These are phyloP conservation scores for Chytridium lagenaria DNA, from an alignment of 371 early-diverging fungal genomes.

Conservation along the genomic window DNA sequence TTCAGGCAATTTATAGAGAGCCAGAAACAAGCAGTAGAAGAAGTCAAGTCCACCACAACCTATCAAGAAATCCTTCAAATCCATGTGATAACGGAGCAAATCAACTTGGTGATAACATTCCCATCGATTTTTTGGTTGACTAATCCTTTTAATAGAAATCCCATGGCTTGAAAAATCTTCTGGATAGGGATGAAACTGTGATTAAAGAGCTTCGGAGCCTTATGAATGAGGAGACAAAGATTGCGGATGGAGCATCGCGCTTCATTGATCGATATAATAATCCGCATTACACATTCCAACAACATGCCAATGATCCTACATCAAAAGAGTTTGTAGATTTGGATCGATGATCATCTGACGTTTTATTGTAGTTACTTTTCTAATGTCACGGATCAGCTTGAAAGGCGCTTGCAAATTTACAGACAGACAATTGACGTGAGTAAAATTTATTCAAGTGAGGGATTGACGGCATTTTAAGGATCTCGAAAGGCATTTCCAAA, in stretches of 20 bases:
- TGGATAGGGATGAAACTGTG: constrained; percentile 47
- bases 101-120: constrained; percentile 21
- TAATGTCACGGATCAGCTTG: constrained; percentile 43
- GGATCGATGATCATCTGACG: constrained; percentile 4
- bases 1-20: constrained; percentile 41
- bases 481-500: constrained; percentile 43
- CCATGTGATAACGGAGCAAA: constrained; percentile 17
- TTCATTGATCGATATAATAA: constrained; percentile 47
- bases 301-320: not conserved
- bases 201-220: constrained; percentile 39
- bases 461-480: constrained; percentile 35
- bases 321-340: not conserved
- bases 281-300: constrained; percentile 15
- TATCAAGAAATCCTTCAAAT: constrained; percentile 28
- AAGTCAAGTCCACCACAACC: constrained; percentile 32
- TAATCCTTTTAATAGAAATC: constrained; percentile 40
- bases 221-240: constrained; percentile 47
- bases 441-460: not conserved
- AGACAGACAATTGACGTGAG: constrained; percentile 49
- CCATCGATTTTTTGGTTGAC: not conserved
- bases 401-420: constrained; percentile 46
- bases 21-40: constrained; percentile 40
- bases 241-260: constrained; percentile 48
- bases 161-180: constrained; percentile 43
- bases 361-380: constrained; percentile 42